Evolutionary conservation across 257 asterid species (phyloP), one percentile per base, ranked within the genome.

Genomic region (Capsicum baccatum): DNA sequence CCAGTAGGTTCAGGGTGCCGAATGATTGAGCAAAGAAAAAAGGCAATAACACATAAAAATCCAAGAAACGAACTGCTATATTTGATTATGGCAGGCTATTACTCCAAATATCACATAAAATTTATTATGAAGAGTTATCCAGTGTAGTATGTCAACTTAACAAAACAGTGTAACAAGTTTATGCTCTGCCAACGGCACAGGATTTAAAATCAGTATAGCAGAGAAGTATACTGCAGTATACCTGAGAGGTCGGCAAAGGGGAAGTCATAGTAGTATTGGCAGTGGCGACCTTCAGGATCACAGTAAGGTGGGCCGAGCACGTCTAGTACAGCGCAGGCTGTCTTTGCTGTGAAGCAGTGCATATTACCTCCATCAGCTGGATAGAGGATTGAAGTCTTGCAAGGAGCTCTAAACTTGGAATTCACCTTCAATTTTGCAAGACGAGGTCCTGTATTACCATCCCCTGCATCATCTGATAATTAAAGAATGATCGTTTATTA

Each of bases 251-350:
- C 83, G 83, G 85, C 10, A 26, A 88, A 88, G 2, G 97, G 98
- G 83, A 85, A 85, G 52, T 95, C 97, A 8, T 56, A 50, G 85
- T 91, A 95, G 89, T 90, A 94, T 79, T 92, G 93, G 79, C 97
- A 95, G 74, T 94, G 97, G n/a, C 99, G 99, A 52, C 97, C 99
- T 13, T 94, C 92, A 0, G 94, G 89, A 81, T 94, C 98, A 44
- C 88, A 85, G 62, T 95, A 95, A 1, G 99, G 99, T 14, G 99
- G 99, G 56, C 99, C 99, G 0, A 95, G 97, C 71, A 95, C 99
- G 26, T 95, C 99, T 4, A 95, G 92, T 33, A 95, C 90, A 0
- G 99, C 98, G n/a, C 99, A 95, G 0, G 98, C 92, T 0, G 97
- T 92, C 86, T 60, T 87, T 59, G 98, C 98, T 4, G 97, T 94